Evolutionary conservation across 768 basidiomycete species (phyloP), one percentile per base, ranked within the genome.

Genomic region (Ephemerocybe angulata): DNA sequence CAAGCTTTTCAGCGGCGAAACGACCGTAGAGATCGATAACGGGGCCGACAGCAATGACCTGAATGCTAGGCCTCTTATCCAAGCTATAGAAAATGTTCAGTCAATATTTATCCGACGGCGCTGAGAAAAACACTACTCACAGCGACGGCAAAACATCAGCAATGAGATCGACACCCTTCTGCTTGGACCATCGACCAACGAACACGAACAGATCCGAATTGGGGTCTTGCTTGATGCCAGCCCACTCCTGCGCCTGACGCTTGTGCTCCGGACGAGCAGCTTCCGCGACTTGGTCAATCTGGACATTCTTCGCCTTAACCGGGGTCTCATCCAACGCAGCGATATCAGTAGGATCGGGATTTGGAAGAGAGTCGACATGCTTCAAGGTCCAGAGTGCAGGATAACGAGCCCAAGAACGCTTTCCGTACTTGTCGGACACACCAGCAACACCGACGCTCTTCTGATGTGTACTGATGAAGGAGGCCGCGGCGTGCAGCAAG

Each of bases 401-500:
- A 70, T 97, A 97, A 52, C 94, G 86, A 44, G 94, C 94, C 94
- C 94, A 97, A 62, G 87, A 89, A 42, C 94, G 92, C 72, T 97
- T 97, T 24, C 94, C 94, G 64, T 97, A 95, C 72, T 97, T 97
- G 79, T 97, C 94, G 2, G 94, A 97, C 37, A 97, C 94, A 77
- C 94, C 94, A 38, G 94, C 94, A 21, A 96, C 94, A 67, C 94
- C 94, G 29, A 96, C 65, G 60, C 87, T 89, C 76, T 93, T 96
- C 68, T 97, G 94, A 69, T 97, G 94, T 28, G 83, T 81, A 58
- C 89, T 91, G 72, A 97, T 93, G 71, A 87, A 97, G 24, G 89
- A 90, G 1, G 94, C 94, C 4, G 85, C 94, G 22, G 94, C 93
- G 64, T 97, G 94, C 24, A 97, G 79, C 64, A 97, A 74, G 70